Conservation (phyloP, 2,329 filamentous ascomycete species). For the Aspergillus ochraceus region DNA sequence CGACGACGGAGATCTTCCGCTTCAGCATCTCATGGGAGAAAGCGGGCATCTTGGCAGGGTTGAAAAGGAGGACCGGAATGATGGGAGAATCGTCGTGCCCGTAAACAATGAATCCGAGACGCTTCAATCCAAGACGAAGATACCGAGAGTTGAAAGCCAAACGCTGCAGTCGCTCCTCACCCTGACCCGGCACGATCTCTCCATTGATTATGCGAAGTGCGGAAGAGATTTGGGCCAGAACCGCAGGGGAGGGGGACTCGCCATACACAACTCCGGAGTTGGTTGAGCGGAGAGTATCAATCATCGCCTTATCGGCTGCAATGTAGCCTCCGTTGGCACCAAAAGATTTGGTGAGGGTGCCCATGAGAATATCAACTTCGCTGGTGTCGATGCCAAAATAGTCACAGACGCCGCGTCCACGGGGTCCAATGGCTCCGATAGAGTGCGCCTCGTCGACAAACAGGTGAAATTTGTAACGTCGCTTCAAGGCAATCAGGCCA, state of each 20-base stretch:
- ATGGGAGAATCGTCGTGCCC: slow-evolving; percentile 98
- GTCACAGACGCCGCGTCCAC: slow-evolving; percentile 90
- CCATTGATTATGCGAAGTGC: slow-evolving; percentile 87
- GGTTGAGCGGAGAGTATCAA: slow-evolving; percentile 83
- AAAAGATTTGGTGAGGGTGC: slow-evolving; percentile 96
- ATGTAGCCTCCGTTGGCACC: slow-evolving; percentile 97
- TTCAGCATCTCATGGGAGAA: slow-evolving; percentile 99
- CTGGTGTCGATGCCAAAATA: slow-evolving; percentile 89
- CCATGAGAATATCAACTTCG: slow-evolving; percentile 95
- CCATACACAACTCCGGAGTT: slow-evolving; percentile 86
- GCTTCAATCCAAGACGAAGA: slow-evolving; percentile 94
- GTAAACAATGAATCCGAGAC: slow-evolving; percentile 93
- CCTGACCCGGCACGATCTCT: slow-evolving; percentile 84
- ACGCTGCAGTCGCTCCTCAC: slow-evolving; percentile 90
- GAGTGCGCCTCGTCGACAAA: slow-evolving; percentile 98
- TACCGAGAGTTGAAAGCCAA: slow-evolving; percentile 98
- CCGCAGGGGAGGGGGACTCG: slow-evolving; percentile 82
- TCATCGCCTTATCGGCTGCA: slow-evolving; percentile 82
- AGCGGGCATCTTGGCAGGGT: slow-evolving; percentile 97
- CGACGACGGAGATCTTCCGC: slow-evolving; percentile 95
- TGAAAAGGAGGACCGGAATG: slow-evolving; percentile 89
- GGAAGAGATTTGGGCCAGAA: slow-evolving; percentile 86
- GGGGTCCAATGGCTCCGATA: slow-evolving; percentile 85
- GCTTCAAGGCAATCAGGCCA: slow-evolving; percentile 80
- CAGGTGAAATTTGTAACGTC: slow-evolving; percentile 94